Evolutionary conservation across 768 basidiomycete genomes (phyloP).

Genomic region (Suillus placidus): DNA sequence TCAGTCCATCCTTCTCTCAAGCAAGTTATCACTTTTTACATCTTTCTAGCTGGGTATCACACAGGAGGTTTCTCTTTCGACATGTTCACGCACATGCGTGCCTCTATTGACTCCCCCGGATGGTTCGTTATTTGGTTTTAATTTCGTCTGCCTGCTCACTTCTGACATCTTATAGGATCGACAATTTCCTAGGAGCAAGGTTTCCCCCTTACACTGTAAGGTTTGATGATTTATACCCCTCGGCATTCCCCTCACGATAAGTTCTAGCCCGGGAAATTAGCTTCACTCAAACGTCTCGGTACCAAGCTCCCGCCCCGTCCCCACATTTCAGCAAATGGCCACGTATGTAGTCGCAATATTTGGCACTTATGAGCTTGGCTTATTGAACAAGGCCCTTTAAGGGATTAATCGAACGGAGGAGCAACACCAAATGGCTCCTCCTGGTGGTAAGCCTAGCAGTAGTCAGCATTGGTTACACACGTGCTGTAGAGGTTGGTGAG

Average conservation of each 20-base stretch:
- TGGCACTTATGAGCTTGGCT: neutral
- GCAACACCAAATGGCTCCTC: conserved; percentile 8
- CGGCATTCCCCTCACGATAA: neutral
- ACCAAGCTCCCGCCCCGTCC: conserved; percentile 27
- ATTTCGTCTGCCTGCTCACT: conserved; percentile 7
- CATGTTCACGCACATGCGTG: conserved; percentile 73
- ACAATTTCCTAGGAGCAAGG: conserved; percentile 29
- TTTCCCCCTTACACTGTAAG: conserved; percentile 34
- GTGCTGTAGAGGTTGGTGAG: conserved; percentile 3
- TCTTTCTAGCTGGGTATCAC: conserved; percentile 60
- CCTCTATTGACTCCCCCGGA: conserved; percentile 49
- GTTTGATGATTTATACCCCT: neutral
- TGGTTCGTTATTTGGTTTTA: conserved; percentile 25
- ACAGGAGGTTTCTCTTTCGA: conserved; percentile 78
- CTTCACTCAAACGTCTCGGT: conserved; percentile 21
- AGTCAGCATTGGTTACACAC: conserved; percentile 10
- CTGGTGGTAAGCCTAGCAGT: conserved; percentile 15
- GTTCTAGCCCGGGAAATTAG: conserved; percentile 29
- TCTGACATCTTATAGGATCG: conserved; percentile 19
- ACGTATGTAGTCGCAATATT: neutral
- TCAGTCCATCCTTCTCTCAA: conserved; percentile 37
- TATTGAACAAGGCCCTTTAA: conserved; percentile 21
- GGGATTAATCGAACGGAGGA: neutral
- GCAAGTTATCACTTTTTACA: neutral
- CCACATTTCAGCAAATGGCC: conserved; percentile 14